Evolutionary conservation across 1,284 basidiomycete genomes (phyloP).

Genomic region (Cryptococcus wingfieldii): DNA sequence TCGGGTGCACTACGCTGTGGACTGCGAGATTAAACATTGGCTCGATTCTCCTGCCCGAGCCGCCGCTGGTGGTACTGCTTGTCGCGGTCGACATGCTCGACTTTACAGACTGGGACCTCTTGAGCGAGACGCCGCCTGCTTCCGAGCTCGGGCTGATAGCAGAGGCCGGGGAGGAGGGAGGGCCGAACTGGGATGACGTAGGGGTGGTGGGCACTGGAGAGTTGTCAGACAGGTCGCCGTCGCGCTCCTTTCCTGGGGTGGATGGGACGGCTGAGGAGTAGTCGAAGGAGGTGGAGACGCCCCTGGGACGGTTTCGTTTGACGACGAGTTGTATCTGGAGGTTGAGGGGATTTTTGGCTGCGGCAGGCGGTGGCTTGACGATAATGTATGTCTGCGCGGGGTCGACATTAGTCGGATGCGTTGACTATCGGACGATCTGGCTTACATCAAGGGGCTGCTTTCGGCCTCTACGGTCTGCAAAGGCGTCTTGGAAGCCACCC

Average conservation of each 20-base stretch:
- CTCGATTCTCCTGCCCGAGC: constrained; percentile 60
- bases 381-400: constrained; percentile 61
- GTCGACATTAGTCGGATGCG: background rate
- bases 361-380: constrained; percentile 55
- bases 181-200: background rate
- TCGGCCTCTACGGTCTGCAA: constrained; percentile 1
- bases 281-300: constrained; percentile 5
- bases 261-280: constrained; percentile 3
- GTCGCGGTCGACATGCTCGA: constrained; percentile 24
- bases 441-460: constrained; percentile 20
- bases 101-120: constrained; percentile 22
- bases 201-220: background rate
- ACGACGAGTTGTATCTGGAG: constrained; percentile 85
- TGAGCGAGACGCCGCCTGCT: constrained; percentile 5
- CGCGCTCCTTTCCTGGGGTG: background rate
- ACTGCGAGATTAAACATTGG: constrained; percentile 85
- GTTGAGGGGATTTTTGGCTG: constrained; percentile 71
- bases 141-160: background rate
- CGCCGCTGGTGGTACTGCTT: constrained; percentile 12
- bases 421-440: background rate
- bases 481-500: background rate
- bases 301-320: constrained; percentile 14
- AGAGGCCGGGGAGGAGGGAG: constrained; percentile 3
- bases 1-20: constrained; percentile 88
- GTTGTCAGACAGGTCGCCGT: background rate